Evolutionary conservation across 1,139 yeast species (phyloP), one percentile per base, ranked within the genome.

Genomic region (Geotrichum macrosporum): DNA sequence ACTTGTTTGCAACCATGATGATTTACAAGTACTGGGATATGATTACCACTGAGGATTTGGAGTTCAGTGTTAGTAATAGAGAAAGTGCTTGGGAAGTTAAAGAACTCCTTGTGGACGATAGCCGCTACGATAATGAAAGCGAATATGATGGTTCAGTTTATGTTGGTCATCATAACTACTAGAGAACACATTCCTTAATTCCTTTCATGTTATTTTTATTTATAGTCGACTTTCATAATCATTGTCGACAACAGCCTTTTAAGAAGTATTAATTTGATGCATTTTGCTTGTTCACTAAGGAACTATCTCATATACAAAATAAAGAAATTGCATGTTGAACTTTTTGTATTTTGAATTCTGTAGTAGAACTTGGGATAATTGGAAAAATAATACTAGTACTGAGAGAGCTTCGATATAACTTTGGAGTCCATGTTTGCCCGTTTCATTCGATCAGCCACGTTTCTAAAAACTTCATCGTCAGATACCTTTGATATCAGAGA

Each of bases 21-120:
- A 73, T 89, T 48, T 92, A 88, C 71, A 89, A 92, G 67, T 86
- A 81, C 58, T 92, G 97, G 96, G 96, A 89, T 44, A 85, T 87
- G 78, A 83, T 92, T 47, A 92, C 97, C n/a, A 79, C 81, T 51
- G 97, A 92, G 61, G 97, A 92, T 64, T 78, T 89, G 60, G 98
- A 92, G 67, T 92, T 92, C 65, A 80, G 92, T 44, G 94, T 87
- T 45, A 77, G 80, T 38, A 76, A 74, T 54, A 66, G 72, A 46
- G 68, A 69, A 30, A 71, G 70, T 50, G 66, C 65, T 10, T 68
- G 74, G 61, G 80, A 76, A 35, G 73, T 77, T 44, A 73, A 74
- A 53, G 71, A 68, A 54, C 68, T 76, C 68, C 70, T 76, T 15
- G 76, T 74, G 2, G 66, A 64, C 31, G 70, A 74, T 18, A 69